Base-by-base conservation (phyloP, 2,329 filamentous ascomycete genomes). In the Aspergillus awamori region DNA sequence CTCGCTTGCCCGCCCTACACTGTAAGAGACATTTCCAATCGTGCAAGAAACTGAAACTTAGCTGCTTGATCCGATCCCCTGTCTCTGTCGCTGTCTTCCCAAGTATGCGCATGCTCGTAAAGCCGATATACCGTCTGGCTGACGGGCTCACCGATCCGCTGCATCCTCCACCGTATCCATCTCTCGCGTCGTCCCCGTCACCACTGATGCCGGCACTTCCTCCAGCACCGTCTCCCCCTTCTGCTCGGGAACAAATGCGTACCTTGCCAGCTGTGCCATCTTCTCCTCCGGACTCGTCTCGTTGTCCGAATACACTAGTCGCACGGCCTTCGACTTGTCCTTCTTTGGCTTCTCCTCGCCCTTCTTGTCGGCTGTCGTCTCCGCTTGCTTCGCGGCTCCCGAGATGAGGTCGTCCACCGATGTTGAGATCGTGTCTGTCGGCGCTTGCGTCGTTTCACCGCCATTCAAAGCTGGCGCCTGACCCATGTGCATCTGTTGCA, bases 211-310 rank as follows among this genome's bases (percentile, higher is more conserved):
- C 65, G 73, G 73, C 61, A 73, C 64, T 62, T 76, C 75, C 62
- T 68, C 67, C 58, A 77, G 68, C 45, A 65, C 70, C 61, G 74
- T 78, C 61, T 79, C 68, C 68, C 72, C 76, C 58, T 69, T 72
- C 67, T 79, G 10, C 15, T 22, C 75, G 70, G 84, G 84, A 71
- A 81, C 80, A 75, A 86, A 90, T 69, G 88, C 87, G 80, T 96
- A 97, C 77, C 87, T 88, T 63, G 90, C 83, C 80, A 95, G 80
- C 72, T 81, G 79, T 28, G 92, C 89, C 91, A 96, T 93, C 79
- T 89, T 92, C 83, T 97, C 93, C 80, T 97, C 93, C 1, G 92
- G 91, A 70, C 91, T 95, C 71, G 88, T 81, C 61, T 90, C 88
- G 55, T 89, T 87, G 73, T 96, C 91, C 64, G 88, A 88, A 79